A percentile compares a stretch with the other conserved stretches of the same genome.
These are phyloP conservation scores for Lecanicillium sp. DNA, from an alignment of 2,329 filamentous ascomycete genomes.

Conservation along the genomic window DNA sequence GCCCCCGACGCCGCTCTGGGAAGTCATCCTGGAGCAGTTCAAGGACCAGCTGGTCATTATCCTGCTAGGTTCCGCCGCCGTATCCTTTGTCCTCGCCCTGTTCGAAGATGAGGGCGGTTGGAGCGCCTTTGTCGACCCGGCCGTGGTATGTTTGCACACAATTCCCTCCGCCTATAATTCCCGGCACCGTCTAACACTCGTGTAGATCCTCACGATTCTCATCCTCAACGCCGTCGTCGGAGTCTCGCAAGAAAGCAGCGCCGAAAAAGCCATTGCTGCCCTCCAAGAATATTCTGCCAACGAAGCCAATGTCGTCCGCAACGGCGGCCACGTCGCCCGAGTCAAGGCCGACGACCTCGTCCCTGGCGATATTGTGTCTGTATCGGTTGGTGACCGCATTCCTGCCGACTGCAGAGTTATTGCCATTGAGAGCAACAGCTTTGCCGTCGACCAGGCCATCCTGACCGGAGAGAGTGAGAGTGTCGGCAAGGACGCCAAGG, in stretches of 20 bases:
- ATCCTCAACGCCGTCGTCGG: constrained; percentile 95
- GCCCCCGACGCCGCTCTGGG: constrained; percentile 90
- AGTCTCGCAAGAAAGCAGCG: constrained; percentile 96
- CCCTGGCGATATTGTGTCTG: constrained; percentile 82
- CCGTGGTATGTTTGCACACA: constrained; percentile 62
- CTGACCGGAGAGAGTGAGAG: constrained; percentile 97
- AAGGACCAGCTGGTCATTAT: constrained; percentile 98
- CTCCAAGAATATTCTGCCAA: constrained; percentile 99
- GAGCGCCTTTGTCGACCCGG: constrained; percentile 95
- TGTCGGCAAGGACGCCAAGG: constrained; percentile 71
- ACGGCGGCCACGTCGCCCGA: constrained; percentile 66
- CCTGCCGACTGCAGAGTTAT: constrained; percentile 90
- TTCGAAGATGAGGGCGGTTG: constrained; percentile 91
- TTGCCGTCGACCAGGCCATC: constrained; percentile 93
- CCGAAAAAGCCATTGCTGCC: constrained; percentile 95
- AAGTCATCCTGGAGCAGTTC: constrained; percentile 96
- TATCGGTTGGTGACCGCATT: constrained; percentile 85
- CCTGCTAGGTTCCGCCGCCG: constrained; percentile 80
- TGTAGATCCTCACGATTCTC: constrained; percentile 87
- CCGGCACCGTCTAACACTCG: constrained; percentile 1
- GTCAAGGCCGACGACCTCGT: constrained; percentile 97
- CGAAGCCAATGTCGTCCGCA: constrained; percentile 86
- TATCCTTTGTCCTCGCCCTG: constrained; percentile 88
- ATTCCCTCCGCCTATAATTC: neutral
- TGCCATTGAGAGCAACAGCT: constrained; percentile 92